Evolutionary conservation across 176 grass and related monocot genomes (phyloP), one percentile per base, ranked within the genome.

Genomic region (Melocanna baccifera): DNA sequence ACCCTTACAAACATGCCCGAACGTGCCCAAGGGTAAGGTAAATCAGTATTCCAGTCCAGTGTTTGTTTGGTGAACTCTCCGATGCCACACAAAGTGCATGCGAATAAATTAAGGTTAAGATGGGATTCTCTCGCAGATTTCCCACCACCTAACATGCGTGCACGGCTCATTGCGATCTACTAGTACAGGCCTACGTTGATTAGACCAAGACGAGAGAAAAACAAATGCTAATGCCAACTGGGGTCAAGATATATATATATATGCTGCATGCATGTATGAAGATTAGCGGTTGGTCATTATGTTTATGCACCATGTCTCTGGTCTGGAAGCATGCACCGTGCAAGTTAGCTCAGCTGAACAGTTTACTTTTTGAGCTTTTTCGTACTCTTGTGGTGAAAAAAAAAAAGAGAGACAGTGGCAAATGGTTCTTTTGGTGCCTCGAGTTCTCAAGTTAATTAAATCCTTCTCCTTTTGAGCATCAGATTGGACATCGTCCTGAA

Each of bases 251-350:
- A 30, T 13, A 77, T 63, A 23, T 69, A 0, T 34, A 4, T 4
- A 34, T 0, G 3, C 32, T 58, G 39, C 42, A 64, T 86, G 84
- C 41, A 52, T 29, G 37, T 7, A 40, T 5, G 46, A 66, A 43
- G 43, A 65, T 78, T 78, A 88, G 73, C 53, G 53, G 28, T 9
- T 12, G 72, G 12, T 83, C 20, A 76, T 59, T 50, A 69, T 78
- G 45, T 72, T 69, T 61, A 81, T 69, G 19, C 66, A 79, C 29
- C 52, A 41, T 22, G 32, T 58, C 36, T n/a, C 19, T 6, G 4
- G 79, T 82, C 9, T 34, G 8, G 36, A 76, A 58, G 32, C 30
- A 40, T 34, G 28, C 2, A 65, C 12, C 12, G 23, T 62, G 23
- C 58, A 13, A 4, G n/a, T 61, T 61, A 28, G 23, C 55, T 62